Evolutionary conservation across 345 rosid genomes (phyloP), one percentile per base, ranked within the genome.

Genomic region (Eucalyptus lansdowneana): DNA sequence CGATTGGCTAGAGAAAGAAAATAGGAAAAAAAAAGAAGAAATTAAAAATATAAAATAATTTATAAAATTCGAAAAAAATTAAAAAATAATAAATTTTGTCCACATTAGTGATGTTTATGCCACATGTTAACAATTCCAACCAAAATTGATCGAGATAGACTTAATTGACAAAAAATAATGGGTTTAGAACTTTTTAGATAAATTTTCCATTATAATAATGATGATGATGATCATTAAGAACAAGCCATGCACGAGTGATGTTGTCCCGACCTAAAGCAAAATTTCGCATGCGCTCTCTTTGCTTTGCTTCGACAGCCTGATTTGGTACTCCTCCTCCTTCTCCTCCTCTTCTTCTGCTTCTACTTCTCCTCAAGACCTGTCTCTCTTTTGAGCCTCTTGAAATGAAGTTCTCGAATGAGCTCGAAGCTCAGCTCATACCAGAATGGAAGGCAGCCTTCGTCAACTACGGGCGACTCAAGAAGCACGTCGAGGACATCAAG

Each of bases 391-490:
- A 56, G 62, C 62, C 62, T 24, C 62, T 56, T 56, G 62, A 89
- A 94, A 97, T 98, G 99, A 98, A 98, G 94, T 98, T 98, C 93
- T 98, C 99, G 1, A 98, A 96, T 90, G 97, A 98, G 93, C 94
- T 98, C 8, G 99, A 97, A 87, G 99, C 99, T 91, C 99, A 97
- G 87, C 94, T 98, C 2, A 98, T 98, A 80, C 99, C 99, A 1
- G 99, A 98, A 90, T 98, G 99, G 99, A 97, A 95, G 88, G 99
- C 95, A 24, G 98, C 97, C 56, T 98, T 97, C 80, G 98, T 96
- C 42, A 92, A 97, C 91, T 98, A 98, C 89, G 91, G 98, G 95
- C 94, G 93, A 76, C 97, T 97, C 80, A 97, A 98, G 89, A 98
- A 98, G 90, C 97, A 96, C 34, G 87, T 98, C 7, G 97, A 96